Evolutionary conservation across 768 basidiomycete genomes (phyloP), one percentile per base, ranked within the genome.

Genomic region (Butyriboletus loyo): DNA sequence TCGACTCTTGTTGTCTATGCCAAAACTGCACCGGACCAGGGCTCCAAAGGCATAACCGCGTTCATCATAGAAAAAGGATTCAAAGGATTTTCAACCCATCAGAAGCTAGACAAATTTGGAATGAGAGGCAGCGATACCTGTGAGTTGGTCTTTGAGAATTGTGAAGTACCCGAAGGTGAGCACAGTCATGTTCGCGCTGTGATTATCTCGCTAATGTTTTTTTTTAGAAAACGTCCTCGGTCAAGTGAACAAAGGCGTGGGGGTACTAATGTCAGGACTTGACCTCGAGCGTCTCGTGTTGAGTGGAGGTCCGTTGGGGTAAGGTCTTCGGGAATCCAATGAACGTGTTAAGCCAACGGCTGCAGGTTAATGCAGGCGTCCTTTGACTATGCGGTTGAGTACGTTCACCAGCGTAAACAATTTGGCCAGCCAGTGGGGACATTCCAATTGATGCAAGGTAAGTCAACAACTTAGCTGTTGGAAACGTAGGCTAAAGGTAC

Each of bases 51-150:
- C 21, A 92, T 97, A 57, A 96, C 94, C 0, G 83, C 94, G 0
- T 97, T 97, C 69, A 84, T 97, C 57, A 76, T 98, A 55, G 92
- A 96, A 72, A 86, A 81, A 40, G 84, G 73, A 7, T 92, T 88
- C 67, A 69, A 79, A 38, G 95, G 92, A 1, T 95, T 95, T 70
- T 92, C 91, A 7, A 89, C 91, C 0, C 87, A 88, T 59, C 90
- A 87, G 53, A 93, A 95, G 62, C 76, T 98, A 21, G 95, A 98
- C 69, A 98, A 98, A 68, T 85, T 97, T 64, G 95, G 95, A 1
- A 98, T 98, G 95, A 76, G 95, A 60, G 95, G 95, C 35, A 92
- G 89, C 54, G 93, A 97, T 61, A 98, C 95, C 3, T 92, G 92
- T 57, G 95, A 98, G 66, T 73, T 97, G 22, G 84, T 95, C 19